A percentile compares a stretch with the other conserved stretches of the same genome.
phyloP scores from a whole-genome alignment of 768 basidiomycete species.

The Tylopilus sp. region DNA sequence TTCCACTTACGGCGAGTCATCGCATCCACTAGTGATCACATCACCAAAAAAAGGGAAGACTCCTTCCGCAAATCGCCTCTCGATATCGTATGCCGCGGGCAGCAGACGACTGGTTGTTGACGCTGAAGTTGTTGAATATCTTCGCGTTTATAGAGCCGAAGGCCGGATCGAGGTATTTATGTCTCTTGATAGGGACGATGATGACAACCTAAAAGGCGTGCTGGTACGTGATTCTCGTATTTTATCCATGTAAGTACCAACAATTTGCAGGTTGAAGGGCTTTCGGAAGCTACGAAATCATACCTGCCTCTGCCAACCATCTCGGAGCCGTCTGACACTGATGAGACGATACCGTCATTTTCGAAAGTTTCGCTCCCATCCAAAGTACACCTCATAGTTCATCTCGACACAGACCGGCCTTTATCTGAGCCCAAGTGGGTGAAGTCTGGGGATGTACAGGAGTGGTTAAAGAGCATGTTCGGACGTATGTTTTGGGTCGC shows the following conservation, averaged over 20 bases:
- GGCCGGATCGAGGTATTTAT: slow-evolving; percentile 84
- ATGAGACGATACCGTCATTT: slow-evolving; percentile 74
- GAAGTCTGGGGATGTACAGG: slow-evolving; percentile 89
- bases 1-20: slow-evolving; percentile 45
- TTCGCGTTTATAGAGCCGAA: slow-evolving; percentile 77
- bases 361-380: slow-evolving; percentile 49
- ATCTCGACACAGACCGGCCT: slow-evolving; percentile 85
- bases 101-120: slow-evolving; percentile 84
- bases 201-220: slow-evolving; percentile 65
- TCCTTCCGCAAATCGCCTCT: slow-evolving; percentile 82
- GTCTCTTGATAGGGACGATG: slow-evolving; percentile 52
- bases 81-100: slow-evolving; percentile 92
- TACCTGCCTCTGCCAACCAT: slow-evolving; percentile 58
- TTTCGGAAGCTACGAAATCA: slow-evolving; percentile 68
- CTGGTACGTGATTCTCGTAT: slow-evolving; percentile 47
- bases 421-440: slow-evolving; percentile 97
- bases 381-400: slow-evolving; percentile 61
- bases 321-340: slow-evolving; percentile 40
- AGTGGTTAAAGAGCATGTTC: slow-evolving; percentile 88
- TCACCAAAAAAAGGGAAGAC: slow-evolving; percentile 38
- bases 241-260: slow-evolving; percentile 7
- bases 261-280: slow-evolving; percentile 60
- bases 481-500: slow-evolving; percentile 86
- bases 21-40: slow-evolving; percentile 29
- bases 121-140: slow-evolving; percentile 77